phyloP scores from a whole-genome alignment of 768 basidiomycete genomes.

The Coprinopsis strossmayeri region DNA sequence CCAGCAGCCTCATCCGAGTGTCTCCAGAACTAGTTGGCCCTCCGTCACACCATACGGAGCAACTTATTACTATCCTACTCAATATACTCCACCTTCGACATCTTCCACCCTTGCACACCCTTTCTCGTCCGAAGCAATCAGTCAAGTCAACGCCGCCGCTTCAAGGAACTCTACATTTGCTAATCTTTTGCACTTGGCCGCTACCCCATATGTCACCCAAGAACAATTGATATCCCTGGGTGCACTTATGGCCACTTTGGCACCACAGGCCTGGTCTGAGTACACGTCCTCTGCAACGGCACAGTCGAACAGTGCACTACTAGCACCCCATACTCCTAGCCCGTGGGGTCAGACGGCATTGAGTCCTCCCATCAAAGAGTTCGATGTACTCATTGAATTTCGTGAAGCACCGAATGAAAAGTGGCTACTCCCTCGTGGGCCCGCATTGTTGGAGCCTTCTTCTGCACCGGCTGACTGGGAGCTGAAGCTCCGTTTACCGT shows the following conservation, averaged over 20 bases:
- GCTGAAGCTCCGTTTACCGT: slow-evolving; percentile 31
- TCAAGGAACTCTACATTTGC: slow-evolving; percentile 11
- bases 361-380: slow-evolving; percentile 26
- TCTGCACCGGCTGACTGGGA: slow-evolving; percentile 7
- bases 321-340: too few species aligned
- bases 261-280: too few species aligned
- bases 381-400: slow-evolving; percentile 71
- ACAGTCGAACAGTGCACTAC: too few species aligned
- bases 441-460: slow-evolving; percentile 10
- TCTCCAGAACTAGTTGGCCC: neutral
- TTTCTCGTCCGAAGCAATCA: slow-evolving; percentile 6
- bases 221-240: slow-evolving; percentile 11
- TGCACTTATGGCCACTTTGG: neutral
- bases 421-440: slow-evolving; percentile 63
- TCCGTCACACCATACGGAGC: neutral
- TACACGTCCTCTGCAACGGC: too few species aligned
- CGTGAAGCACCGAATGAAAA: slow-evolving; percentile 54
- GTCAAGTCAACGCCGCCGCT: slow-evolving; percentile 7
- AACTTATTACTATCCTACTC: neutral
- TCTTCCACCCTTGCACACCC: neutral
- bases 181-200: slow-evolving; percentile 7
- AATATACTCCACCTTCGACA: neutral
- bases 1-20: neutral
- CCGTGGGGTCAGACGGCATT: too few species aligned
- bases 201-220: slow-evolving; percentile 7